These are phyloP conservation scores for Asterochloris sp. DNA, from an alignment of 139 green algal genomes.

Conservation along the genomic window DNA sequence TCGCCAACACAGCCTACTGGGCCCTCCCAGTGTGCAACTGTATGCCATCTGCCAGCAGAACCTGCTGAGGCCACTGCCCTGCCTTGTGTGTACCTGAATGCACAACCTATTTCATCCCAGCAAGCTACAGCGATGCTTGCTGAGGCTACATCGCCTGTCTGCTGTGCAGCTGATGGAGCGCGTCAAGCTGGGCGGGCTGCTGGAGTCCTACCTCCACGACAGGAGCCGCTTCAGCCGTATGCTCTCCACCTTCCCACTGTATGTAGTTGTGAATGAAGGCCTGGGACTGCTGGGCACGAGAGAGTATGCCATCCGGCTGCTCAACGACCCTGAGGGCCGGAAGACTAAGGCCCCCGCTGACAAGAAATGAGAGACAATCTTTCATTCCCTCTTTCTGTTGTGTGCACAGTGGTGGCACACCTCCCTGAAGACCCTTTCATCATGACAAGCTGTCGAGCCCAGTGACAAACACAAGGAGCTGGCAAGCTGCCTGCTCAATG, in stretches of 20 bases:
- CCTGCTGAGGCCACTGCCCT: neutral
- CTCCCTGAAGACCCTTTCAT: neutral
- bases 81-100: too few species aligned
- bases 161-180: conserved; percentile 41
- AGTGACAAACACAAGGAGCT: neutral
- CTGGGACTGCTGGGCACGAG: conserved; percentile 65
- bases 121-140: neutral
- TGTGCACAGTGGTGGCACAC: neutral
- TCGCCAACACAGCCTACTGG: too few species aligned
- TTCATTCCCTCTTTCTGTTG: neutral
- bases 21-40: too few species aligned
- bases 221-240: conserved; percentile 45
- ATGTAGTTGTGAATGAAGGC: conserved; percentile 70
- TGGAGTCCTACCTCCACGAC: conserved; percentile 71
- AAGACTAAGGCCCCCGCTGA: neutral
- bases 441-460: too few species aligned
- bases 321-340: conserved; percentile 20
- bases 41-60: neutral
- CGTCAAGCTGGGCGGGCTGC: conserved; percentile 41
- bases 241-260: conserved; percentile 56
- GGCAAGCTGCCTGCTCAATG: neutral
- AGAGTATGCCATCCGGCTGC: conserved; percentile 54
- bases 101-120: too few species aligned
- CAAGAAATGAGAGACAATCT: neutral
- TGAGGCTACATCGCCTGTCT: neutral